A percentile compares a stretch with the other conserved stretches of the same genome.
These are phyloP conservation scores for Aspergillus phoenicis DNA, from an alignment of 2,329 filamentous ascomycete genomes.

Conservation along the genomic window DNA sequence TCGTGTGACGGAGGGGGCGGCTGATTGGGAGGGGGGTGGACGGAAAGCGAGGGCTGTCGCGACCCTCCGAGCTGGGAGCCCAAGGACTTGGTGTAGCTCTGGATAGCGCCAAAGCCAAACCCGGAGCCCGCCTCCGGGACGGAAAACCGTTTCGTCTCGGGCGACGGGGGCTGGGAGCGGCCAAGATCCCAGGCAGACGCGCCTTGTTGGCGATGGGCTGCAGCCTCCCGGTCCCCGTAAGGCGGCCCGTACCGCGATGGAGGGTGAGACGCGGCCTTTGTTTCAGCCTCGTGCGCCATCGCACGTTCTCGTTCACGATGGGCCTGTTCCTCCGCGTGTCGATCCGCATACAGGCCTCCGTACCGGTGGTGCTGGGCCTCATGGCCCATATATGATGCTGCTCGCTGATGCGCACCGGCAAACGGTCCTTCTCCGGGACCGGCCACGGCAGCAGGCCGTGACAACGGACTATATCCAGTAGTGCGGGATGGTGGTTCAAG, in stretches of 20 bases:
- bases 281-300: slow-evolving; percentile 33
- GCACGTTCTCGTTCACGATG: slow-evolving; percentile 39
- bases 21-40: slow-evolving; percentile 39
- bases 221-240: slow-evolving; percentile 38
- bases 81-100: slow-evolving; percentile 46
- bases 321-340: slow-evolving; percentile 38
- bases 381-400: slow-evolving; percentile 33
- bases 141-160: slow-evolving; percentile 40
- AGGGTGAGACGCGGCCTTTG: slow-evolving; percentile 28
- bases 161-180: slow-evolving; percentile 42
- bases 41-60: slow-evolving; percentile 35
- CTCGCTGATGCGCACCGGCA: slow-evolving; percentile 28
- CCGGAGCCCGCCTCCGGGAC: slow-evolving; percentile 33
- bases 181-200: slow-evolving; percentile 39
- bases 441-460: slow-evolving; percentile 30
- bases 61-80: slow-evolving; percentile 42
- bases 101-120: slow-evolving; percentile 45
- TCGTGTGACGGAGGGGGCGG: slow-evolving; percentile 38
- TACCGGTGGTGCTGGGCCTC: slow-evolving; percentile 38
- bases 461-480: slow-evolving; percentile 40
- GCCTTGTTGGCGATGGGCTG: slow-evolving; percentile 29
- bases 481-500: slow-evolving; percentile 37
- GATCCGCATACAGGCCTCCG: slow-evolving; percentile 38
- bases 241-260: slow-evolving; percentile 35
- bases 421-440: slow-evolving; percentile 25